phyloP scores from a whole-genome alignment of 495 filamentous ascomycete genomes.

The Aspergillus saccharolyticus region DNA sequence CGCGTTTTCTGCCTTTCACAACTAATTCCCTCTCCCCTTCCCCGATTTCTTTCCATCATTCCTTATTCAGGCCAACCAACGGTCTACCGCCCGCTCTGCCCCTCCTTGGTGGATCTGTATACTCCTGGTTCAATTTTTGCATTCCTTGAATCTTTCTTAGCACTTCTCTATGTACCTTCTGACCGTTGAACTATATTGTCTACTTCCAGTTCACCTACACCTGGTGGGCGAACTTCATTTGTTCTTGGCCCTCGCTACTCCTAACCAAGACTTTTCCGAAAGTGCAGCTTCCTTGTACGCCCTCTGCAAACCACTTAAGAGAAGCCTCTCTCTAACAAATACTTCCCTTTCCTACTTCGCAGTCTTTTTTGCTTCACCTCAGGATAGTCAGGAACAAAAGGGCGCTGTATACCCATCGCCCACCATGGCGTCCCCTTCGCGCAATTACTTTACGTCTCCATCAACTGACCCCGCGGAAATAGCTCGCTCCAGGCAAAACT shows the following conservation, averaged over 20 bases:
- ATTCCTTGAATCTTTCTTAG: not conserved
- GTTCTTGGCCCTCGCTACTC: not conserved
- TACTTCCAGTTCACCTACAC: not conserved
- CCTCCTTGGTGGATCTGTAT: not conserved
- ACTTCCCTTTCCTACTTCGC: not conserved
- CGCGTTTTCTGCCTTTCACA: constrained; percentile 2
- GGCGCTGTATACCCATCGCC: constrained; percentile 14
- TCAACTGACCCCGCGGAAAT: constrained; percentile 28
- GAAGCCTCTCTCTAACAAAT: not conserved
- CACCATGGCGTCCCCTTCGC: constrained; percentile 17
- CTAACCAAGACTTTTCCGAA: not conserved
- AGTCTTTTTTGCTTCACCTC: constrained; percentile 2
- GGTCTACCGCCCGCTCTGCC: not conserved
- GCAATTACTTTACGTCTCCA: constrained; percentile 28
- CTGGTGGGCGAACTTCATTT: not conserved
- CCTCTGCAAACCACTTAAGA: not conserved
- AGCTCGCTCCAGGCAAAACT: constrained; percentile 34
- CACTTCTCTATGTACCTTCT: not conserved
- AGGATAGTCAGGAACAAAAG: constrained; percentile 18
- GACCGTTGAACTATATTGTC: not conserved
- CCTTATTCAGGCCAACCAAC: not conserved
- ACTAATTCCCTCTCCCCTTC: constrained; percentile 4
- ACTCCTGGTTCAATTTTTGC: not conserved
- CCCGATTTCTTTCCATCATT: not conserved
- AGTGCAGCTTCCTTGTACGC: not conserved